These are phyloP conservation scores for Arthrobotrys musiformis DNA, from an alignment of 2,329 filamentous ascomycete genomes.

Conservation along the genomic window DNA sequence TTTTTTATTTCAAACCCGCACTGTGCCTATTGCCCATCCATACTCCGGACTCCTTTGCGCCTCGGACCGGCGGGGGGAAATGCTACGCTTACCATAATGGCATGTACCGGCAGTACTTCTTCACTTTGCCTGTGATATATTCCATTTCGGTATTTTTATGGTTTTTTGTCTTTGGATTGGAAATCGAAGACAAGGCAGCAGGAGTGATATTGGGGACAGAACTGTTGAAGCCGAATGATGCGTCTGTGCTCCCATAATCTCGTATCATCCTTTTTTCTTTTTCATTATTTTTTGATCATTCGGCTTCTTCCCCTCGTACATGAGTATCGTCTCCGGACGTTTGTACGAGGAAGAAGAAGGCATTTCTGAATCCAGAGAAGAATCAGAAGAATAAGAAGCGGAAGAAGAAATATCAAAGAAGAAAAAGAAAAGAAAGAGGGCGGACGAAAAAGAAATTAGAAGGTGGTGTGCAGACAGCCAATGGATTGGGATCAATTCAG, in stretches of 20 bases:
- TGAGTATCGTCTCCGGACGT: neutral
- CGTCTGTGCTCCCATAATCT: constrained; percentile 47
- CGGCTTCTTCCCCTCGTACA: neutral
- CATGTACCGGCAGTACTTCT: neutral
- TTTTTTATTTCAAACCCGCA: constrained; percentile 28
- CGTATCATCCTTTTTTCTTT: neutral
- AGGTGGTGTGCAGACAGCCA: constrained; percentile 15
- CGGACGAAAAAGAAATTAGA: neutral
- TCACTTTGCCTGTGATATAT: neutral
- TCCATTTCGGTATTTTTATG: constrained; percentile 3
- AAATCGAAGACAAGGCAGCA: neutral
- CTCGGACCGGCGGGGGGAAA: constrained; percentile 49
- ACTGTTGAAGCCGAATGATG: constrained; percentile 19
- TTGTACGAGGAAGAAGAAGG: neutral
- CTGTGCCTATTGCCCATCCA: too few species aligned
- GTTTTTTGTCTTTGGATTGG: neutral
- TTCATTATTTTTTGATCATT: neutral
- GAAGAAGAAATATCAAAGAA: neutral
- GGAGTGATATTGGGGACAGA: neutral
- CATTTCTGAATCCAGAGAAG: neutral
- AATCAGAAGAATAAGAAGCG: neutral
- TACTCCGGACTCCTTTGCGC: constrained; percentile 36
- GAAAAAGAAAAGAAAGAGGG: neutral
- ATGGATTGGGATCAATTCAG: constrained; percentile 17
- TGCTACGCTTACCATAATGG: too few species aligned